A percentile compares a stretch with the other conserved stretches of the same genome.
Conservation (phyloP, 495 filamentous ascomycete species). For the Talaromyces liani region DNA sequence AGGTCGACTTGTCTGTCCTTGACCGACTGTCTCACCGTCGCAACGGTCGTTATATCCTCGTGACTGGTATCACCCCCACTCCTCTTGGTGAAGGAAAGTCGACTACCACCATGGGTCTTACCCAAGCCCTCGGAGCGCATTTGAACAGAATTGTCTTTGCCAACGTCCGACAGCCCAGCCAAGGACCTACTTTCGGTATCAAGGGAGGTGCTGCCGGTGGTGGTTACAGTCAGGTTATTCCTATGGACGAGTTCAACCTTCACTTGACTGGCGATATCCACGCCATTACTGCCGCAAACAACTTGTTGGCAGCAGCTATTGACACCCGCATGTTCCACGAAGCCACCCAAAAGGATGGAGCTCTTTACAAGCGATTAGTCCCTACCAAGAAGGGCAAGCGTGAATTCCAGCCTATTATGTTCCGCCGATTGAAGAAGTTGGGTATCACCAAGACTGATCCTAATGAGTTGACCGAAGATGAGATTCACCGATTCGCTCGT, state of each 20-base stretch:
- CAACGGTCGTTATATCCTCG: constrained; percentile 83
- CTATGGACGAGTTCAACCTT: constrained; percentile 99
- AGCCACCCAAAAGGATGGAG: constrained; percentile 81
- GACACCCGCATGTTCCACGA: constrained; percentile 99
- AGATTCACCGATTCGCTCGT: constrained; percentile 79
- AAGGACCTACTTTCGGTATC: constrained; percentile 97
- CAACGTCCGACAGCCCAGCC: constrained; percentile 93
- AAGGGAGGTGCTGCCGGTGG: constrained; percentile 96
- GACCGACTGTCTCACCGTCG: constrained; percentile 78
- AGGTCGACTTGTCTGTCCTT: constrained; percentile 75
- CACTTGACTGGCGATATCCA: constrained; percentile 98
- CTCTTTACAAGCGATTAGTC: constrained; percentile 83
- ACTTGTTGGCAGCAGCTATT: constrained; percentile 94
- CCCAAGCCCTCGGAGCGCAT: constrained; percentile 89
- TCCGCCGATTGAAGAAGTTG: constrained; percentile 85
- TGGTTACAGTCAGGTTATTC: constrained; percentile 97
- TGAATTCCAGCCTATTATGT: constrained; percentile 81
- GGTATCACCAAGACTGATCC: constrained; percentile 94
- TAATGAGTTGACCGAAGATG: constrained; percentile 80
- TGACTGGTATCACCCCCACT: constrained; percentile 93
- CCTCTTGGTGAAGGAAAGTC: constrained; percentile 98
- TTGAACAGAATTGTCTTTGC: constrained; percentile 83
- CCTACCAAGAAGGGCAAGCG: constrained; percentile 85
- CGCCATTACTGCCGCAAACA: constrained; percentile 94
- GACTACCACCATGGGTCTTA: constrained; percentile 93